Evolutionary conservation across 768 basidiomycete species (phyloP).

Genomic region (Collybiopsis confluens): DNA sequence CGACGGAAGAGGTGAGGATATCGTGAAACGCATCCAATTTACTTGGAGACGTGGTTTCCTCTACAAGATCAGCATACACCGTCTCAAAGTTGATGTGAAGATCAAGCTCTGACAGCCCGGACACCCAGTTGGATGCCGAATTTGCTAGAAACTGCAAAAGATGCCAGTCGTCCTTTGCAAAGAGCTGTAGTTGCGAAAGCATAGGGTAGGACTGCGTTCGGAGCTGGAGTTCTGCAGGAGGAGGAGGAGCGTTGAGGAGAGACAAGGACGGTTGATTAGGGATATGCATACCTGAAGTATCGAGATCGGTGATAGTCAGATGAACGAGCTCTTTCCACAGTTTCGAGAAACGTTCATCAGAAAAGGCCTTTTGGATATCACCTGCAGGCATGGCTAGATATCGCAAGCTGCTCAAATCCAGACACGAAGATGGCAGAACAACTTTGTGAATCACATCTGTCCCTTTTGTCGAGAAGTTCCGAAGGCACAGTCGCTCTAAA

Average conservation of each 20-base stretch:
- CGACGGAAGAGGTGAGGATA: neutral
- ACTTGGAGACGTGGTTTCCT: too few relatives aligned
- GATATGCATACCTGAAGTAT: neutral
- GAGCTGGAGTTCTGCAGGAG: neutral
- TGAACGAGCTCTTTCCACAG: neutral
- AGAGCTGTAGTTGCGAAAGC: neutral
- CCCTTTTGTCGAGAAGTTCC: neutral
- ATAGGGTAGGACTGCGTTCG: neutral
- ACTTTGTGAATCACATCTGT: conserved; percentile 3
- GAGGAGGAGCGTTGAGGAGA: too few relatives aligned
- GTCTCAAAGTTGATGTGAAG: conserved; percentile 1
- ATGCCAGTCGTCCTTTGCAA: neutral
- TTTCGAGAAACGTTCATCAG: neutral
- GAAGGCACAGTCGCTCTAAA: conserved; percentile 2
- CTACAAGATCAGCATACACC: neutral
- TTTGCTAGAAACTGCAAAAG: neutral
- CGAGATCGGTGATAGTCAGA: neutral
- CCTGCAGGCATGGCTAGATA: conserved; percentile 1
- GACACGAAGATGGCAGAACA: conserved; percentile 1
- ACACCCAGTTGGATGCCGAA: neutral
- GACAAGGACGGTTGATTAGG: too few relatives aligned
- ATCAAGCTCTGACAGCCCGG: neutral
- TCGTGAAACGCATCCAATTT: neutral
- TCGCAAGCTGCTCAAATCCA: neutral
- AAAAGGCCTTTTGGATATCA: neutral